Conservation (phyloP, 371 early-diverging fungal species). For the Dinochytrium kinnereticum region DNA sequence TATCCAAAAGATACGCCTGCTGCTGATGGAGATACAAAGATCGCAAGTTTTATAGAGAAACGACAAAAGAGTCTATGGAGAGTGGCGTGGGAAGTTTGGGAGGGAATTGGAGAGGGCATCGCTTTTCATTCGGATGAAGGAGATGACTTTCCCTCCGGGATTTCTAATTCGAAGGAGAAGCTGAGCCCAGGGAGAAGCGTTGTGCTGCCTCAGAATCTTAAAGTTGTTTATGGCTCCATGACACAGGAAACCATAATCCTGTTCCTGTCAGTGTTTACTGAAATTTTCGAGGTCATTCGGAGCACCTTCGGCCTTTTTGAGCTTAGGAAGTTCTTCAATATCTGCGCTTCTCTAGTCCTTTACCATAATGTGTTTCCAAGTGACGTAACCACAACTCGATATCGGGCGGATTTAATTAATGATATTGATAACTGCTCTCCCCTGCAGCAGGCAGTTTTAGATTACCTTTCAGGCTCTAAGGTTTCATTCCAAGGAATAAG, state of each 20-base stretch:
- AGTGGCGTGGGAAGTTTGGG: slow-evolving; percentile 80
- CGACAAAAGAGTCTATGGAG: slow-evolving; percentile 64
- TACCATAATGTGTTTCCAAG: slow-evolving; percentile 51
- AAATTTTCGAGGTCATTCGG: slow-evolving; percentile 65
- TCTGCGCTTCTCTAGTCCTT: slow-evolving; percentile 58
- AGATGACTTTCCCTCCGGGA: slow-evolving; percentile 25
- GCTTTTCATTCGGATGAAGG: slow-evolving; percentile 38
- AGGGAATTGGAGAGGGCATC: slow-evolving; percentile 71
- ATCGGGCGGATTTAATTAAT: slow-evolving; percentile 48
- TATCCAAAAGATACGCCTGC: slow-evolving; percentile 50
- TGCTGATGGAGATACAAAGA: slow-evolving; percentile 27
- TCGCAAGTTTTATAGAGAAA: slow-evolving; percentile 36
- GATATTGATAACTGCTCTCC: slow-evolving; percentile 50
- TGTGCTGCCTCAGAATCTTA: neutral
- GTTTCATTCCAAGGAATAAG: slow-evolving; percentile 35
- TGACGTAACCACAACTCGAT: slow-evolving; percentile 40
- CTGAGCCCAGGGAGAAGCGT: neutral
- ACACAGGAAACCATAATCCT: slow-evolving; percentile 81
- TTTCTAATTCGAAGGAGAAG: neutral
- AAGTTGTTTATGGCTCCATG: slow-evolving; percentile 58
- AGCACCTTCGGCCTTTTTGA: slow-evolving; percentile 60
- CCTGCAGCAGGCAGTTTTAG: slow-evolving; percentile 44
- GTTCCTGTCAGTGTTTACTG: slow-evolving; percentile 67
- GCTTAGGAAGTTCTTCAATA: slow-evolving; percentile 57
- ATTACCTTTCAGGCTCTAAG: slow-evolving; percentile 35